These are phyloP conservation scores for Paralagenidium karlingii DNA, from an alignment of 352 stramenopile species.

Conservation along the genomic window DNA sequence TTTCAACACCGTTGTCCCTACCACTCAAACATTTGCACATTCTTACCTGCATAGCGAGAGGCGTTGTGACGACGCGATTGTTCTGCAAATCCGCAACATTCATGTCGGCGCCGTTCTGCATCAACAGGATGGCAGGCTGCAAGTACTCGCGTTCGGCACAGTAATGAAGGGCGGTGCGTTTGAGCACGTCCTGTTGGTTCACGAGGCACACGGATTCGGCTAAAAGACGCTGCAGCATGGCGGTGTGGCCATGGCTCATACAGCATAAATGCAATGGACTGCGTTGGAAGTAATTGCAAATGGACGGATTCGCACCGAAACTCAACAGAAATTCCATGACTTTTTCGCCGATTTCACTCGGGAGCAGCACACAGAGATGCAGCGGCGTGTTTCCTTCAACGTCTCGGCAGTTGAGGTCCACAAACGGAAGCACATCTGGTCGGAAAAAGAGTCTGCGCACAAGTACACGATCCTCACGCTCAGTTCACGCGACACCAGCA, in stretches of 20 bases:
- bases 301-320: conserved; percentile 50
- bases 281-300: conserved; percentile 55
- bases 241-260: conserved; percentile 59
- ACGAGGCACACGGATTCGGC: conserved; percentile 46
- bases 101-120: conserved; percentile 55
- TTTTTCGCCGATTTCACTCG: conserved; percentile 32
- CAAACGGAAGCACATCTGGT: conserved; percentile 45
- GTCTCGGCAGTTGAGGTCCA: conserved; percentile 53
- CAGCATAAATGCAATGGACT: conserved; percentile 57
- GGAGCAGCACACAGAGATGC: conserved; percentile 44
- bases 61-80: conserved; percentile 32
- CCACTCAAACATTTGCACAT: not conserved
- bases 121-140: conserved; percentile 38
- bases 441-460: conserved; percentile 50
- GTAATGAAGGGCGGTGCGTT: conserved; percentile 64
- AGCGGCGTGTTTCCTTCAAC: conserved; percentile 60
- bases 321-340: conserved; percentile 56
- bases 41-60: conserved; percentile 49
- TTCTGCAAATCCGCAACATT: conserved; percentile 51
- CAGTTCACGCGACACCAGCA: too few relatives aligned
- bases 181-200: conserved; percentile 43
- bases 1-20: not conserved
- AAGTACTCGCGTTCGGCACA: conserved; percentile 67
- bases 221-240: conserved; percentile 17
- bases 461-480: too few relatives aligned